These are phyloP conservation scores for Boletus patriciae DNA, from an alignment of 768 basidiomycete genomes.

Conservation along the genomic window DNA sequence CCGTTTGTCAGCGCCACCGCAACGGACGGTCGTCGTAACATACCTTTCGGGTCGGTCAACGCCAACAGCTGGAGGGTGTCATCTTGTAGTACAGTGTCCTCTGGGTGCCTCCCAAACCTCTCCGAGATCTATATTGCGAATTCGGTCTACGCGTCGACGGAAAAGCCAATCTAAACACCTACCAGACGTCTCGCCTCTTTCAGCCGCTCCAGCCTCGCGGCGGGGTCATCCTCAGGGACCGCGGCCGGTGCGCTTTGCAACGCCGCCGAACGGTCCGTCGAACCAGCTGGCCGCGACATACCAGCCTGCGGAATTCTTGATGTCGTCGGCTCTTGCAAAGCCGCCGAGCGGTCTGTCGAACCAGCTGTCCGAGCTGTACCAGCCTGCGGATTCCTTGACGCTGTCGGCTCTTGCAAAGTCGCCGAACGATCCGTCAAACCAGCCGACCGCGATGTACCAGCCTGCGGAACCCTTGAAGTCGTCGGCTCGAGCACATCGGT, in stretches of 20 bases:
- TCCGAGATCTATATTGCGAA: conserved; percentile 19
- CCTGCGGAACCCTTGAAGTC: conserved; percentile 8
- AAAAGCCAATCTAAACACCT: not conserved
- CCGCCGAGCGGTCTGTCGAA: not conserved
- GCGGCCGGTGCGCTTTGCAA: not conserved
- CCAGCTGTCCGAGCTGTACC: conserved; percentile 8
- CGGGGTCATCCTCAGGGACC: conserved; percentile 13
- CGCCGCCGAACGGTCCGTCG: not conserved
- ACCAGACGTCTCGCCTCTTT: conserved; percentile 23
- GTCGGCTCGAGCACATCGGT: not conserved
- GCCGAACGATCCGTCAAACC: not conserved
- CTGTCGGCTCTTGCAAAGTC: conserved; percentile 3
- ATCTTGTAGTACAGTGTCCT: conserved; percentile 22
- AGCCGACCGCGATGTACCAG: conserved; percentile 9
- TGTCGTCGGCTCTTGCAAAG: not conserved
- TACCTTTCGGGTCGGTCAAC: conserved; percentile 21
- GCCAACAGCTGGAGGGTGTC: conserved; percentile 28
- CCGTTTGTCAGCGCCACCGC: not conserved
- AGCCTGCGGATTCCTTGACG: conserved; percentile 5
- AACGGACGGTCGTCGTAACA: not conserved
- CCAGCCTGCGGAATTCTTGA: conserved; percentile 9
- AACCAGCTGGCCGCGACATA: conserved; percentile 6
- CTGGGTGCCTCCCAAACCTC: not conserved
- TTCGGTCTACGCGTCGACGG: not conserved
- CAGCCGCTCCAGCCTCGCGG: conserved; percentile 14